Evolutionary conservation across 2,329 filamentous ascomycete species (phyloP).

Genomic region (Fusarium sp.): DNA sequence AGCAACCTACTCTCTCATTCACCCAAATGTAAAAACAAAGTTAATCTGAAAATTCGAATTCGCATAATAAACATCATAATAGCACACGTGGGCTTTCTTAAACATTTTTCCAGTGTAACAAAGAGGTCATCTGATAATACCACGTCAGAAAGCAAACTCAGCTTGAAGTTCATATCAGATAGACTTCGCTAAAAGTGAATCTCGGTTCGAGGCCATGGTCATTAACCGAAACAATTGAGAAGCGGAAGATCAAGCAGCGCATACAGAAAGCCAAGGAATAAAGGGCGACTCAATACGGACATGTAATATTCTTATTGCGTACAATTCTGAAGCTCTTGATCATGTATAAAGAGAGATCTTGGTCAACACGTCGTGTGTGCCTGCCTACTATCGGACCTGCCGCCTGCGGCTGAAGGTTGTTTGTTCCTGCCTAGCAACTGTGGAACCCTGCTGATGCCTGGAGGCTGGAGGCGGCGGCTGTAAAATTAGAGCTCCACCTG

Average conservation of each 20-base stretch:
- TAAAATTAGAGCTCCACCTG: conserved; percentile 8
- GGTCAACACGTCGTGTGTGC: conserved; percentile 1
- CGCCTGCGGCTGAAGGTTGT: conserved; percentile 12
- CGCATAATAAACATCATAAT: not conserved
- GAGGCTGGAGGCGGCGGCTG: conserved; percentile 24
- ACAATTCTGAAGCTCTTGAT: not conserved
- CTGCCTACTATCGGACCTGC: conserved; percentile 1
- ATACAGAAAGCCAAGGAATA: not conserved
- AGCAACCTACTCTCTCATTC: not conserved
- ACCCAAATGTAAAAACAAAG: not conserved
- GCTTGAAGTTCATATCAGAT: not conserved
- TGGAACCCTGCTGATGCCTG: conserved; percentile 37
- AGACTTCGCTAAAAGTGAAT: not conserved
- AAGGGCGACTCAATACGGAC: not conserved
- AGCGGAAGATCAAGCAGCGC: not conserved
- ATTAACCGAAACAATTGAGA: not conserved
- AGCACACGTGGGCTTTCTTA: not conserved
- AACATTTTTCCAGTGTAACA: not conserved
- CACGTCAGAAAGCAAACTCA: not conserved
- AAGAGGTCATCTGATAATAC: not conserved
- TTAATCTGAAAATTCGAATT: not conserved
- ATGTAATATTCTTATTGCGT: not conserved
- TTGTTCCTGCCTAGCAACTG: not conserved
- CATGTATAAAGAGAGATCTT: not conserved
- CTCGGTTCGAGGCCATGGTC: not conserved